Evolutionary conservation across 306 rosid genomes (phyloP).

Genomic region (Quercus ilex): DNA sequence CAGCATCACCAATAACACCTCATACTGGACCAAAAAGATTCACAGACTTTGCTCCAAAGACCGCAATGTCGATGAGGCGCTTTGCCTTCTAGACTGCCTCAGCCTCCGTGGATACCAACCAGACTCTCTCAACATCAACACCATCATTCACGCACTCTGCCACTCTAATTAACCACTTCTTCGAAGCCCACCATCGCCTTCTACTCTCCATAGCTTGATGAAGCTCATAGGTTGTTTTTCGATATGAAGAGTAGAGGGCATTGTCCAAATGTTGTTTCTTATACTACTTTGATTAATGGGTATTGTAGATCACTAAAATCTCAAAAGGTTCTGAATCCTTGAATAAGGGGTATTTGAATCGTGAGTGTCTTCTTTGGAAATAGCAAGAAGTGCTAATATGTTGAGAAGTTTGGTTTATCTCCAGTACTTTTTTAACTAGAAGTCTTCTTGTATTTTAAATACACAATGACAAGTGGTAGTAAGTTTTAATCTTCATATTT

Average conservation of each 20-base stretch:
- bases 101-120: constrained; percentile 44
- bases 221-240: constrained; percentile 59
- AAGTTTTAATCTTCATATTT: too few species aligned
- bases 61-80: constrained; percentile 43
- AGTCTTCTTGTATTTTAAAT: too few species aligned
- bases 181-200: constrained; percentile 65
- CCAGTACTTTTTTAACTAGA: too few species aligned
- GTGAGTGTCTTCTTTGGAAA: too few species aligned
- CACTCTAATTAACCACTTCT: constrained; percentile 51
- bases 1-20: too few species aligned
- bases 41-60: constrained; percentile 24
- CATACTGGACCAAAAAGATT: too few species aligned
- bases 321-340: too few species aligned
- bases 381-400: too few species aligned
- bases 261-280: constrained; percentile 65
- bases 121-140: constrained; percentile 2
- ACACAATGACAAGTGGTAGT: too few species aligned
- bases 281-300: constrained; percentile 67
- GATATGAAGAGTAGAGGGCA: constrained; percentile 73
- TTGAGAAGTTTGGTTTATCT: too few species aligned
- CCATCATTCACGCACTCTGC: constrained; percentile 62
- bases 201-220: constrained; percentile 39
- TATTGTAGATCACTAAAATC: constrained; percentile 24
- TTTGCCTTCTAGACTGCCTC: constrained; percentile 45
- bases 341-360: too few species aligned